These are phyloP conservation scores for Papiliotrema laurentii DNA, from an alignment of 1,284 basidiomycete species.

Conservation along the genomic window DNA sequence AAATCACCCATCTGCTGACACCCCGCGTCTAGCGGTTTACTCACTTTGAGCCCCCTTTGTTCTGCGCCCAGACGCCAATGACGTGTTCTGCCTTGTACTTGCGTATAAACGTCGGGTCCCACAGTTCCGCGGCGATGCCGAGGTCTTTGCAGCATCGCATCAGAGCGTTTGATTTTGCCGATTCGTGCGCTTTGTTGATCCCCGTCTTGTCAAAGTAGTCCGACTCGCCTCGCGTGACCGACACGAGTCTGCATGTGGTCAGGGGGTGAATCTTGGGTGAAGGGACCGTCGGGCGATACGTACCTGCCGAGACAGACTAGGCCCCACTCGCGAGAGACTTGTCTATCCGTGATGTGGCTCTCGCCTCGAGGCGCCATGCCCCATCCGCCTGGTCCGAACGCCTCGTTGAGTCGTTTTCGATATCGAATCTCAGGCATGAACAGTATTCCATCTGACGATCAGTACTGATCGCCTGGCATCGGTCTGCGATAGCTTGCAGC, in stretches of 20 bases:
- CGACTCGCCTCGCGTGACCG: constrained; percentile 89
- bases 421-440: constrained; percentile 99
- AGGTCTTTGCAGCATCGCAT: constrained; percentile 99
- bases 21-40: no score
- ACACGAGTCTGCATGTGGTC: constrained; percentile 63
- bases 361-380: constrained; percentile 90
- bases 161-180: constrained; percentile 92
- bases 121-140: constrained; percentile 92
- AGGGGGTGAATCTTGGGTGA: constrained; percentile 1
- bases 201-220: constrained; percentile 92
- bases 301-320: constrained; percentile 88
- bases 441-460: constrained; percentile 71
- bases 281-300: constrained; percentile 22
- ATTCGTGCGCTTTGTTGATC: constrained; percentile 89
- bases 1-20: constrained; percentile 2
- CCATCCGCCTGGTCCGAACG: constrained; percentile 97
- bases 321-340: constrained; percentile 91
- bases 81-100: constrained; percentile 84
- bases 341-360: constrained; percentile 80
- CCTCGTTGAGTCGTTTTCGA: constrained; percentile 84
- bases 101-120: constrained; percentile 95
- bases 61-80: constrained; percentile 76
- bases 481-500: no score
- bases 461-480: not conserved
- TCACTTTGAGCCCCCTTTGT: constrained; percentile 81